phyloP scores from a whole-genome alignment of 2,329 filamentous ascomycete species.

The Emmonsiellopsis sp. region DNA sequence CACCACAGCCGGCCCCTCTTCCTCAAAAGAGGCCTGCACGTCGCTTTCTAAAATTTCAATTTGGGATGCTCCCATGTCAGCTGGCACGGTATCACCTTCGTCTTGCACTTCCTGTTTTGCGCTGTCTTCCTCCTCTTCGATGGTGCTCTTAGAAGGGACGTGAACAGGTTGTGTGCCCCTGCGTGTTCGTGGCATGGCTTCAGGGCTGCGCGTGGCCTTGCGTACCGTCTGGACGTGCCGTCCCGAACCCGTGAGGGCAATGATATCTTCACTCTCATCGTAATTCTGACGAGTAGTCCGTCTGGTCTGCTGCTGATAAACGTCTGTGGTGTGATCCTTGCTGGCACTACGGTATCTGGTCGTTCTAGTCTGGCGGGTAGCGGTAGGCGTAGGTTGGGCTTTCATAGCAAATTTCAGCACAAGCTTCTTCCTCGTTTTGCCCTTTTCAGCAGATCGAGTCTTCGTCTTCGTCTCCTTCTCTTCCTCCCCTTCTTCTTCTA shows the following conservation, averaged over 20 bases:
- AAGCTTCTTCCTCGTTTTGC: conserved; percentile 4
- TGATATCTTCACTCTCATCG: conserved; percentile 46
- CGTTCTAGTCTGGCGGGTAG: conserved; percentile 15
- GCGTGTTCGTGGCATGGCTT: conserved; percentile 5
- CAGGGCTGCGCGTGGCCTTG: conserved; percentile 45
- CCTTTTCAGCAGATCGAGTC: conserved; percentile 18
- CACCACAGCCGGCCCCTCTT: conserved; percentile 17
- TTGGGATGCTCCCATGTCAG: conserved; percentile 23
- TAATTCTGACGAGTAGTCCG: conserved; percentile 53
- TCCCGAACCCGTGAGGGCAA: conserved; percentile 51
- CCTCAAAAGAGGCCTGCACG: conserved; percentile 25
- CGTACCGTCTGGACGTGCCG: conserved; percentile 47
- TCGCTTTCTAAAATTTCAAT: conserved; percentile 37
- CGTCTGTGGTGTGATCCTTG: conserved; percentile 3
- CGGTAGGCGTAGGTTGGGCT: conserved; percentile 9
- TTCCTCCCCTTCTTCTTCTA: conserved; percentile 14
- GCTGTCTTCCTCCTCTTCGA: conserved; percentile 46
- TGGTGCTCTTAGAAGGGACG: conserved; percentile 36
- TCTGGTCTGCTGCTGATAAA: conserved; percentile 25
- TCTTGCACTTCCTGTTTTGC: conserved; percentile 19
- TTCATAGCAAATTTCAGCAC: neutral
- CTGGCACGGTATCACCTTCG: conserved; percentile 15
- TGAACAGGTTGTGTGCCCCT: conserved; percentile 13
- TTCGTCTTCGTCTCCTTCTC: conserved; percentile 18
- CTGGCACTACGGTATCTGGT: conserved; percentile 24